A percentile compares a stretch with the other conserved stretches of the same genome.
phyloP scores from a whole-genome alignment of 805 yeast genomes.

The Yarrowia sp. region DNA sequence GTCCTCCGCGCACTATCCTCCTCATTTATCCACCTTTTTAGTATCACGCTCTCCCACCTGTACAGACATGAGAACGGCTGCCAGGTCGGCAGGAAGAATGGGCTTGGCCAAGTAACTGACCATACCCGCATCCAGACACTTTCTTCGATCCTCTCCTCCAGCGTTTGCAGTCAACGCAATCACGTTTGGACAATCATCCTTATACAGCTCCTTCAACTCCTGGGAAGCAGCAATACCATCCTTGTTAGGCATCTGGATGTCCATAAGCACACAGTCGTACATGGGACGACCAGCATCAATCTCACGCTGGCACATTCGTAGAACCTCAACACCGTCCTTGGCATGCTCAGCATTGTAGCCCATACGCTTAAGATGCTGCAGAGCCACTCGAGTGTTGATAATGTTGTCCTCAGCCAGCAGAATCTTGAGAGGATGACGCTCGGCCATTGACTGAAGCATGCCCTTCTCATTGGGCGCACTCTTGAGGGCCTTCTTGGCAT shows the following conservation, averaged over 20 bases:
- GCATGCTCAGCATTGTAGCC: constrained; percentile 54
- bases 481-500: constrained; percentile 15
- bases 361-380: constrained; percentile 47
- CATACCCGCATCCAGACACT: constrained; percentile 51
- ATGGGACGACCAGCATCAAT: constrained; percentile 37
- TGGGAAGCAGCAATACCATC: constrained; percentile 52
- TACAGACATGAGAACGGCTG: constrained; percentile 39
- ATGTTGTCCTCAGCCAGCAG: constrained; percentile 53
- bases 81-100: constrained; percentile 47
- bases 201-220: constrained; percentile 41
- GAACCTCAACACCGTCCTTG: constrained; percentile 48
- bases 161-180: constrained; percentile 54
- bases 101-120: constrained; percentile 53
- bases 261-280: constrained; percentile 55
- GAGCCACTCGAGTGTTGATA: constrained; percentile 50
- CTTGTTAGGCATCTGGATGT: constrained; percentile 53
- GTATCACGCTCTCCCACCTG: constrained; percentile 10
- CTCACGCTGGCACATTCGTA: constrained; percentile 39
- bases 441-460: constrained; percentile 30
- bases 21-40: constrained; percentile 1
- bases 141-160: constrained; percentile 50
- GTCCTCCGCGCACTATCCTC: not conserved
- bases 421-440: constrained; percentile 45
- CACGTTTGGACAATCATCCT: constrained; percentile 39
- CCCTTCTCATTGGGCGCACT: constrained; percentile 29